phyloP scores from a whole-genome alignment of 805 yeast genomes.

The Cyberlindnera amylophila region DNA sequence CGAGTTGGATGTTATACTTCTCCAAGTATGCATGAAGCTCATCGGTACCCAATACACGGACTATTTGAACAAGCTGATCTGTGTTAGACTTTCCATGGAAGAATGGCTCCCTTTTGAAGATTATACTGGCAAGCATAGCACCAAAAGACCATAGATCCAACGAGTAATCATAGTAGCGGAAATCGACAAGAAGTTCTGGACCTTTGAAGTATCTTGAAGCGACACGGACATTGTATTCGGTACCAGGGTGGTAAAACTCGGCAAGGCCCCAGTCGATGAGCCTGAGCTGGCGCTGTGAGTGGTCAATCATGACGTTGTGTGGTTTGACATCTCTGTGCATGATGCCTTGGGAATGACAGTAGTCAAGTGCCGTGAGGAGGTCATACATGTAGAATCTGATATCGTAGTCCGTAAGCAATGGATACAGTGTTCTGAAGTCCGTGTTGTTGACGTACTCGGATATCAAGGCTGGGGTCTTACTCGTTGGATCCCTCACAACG shows the following conservation, averaged over 20 bases:
- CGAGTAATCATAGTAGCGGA: constrained; percentile 81
- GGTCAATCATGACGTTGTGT: constrained; percentile 92
- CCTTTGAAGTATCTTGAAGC: constrained; percentile 92
- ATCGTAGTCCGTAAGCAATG: constrained; percentile 70
- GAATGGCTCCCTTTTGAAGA: constrained; percentile 86
- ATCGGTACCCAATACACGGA: constrained; percentile 81
- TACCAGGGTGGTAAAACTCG: constrained; percentile 86
- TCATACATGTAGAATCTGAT: constrained; percentile 82
- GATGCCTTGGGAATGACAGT: constrained; percentile 88
- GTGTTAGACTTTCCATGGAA: constrained; percentile 90
- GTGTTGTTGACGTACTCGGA: constrained; percentile 82
- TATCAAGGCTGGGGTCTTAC: constrained; percentile 83
- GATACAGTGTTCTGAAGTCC: constrained; percentile 84
- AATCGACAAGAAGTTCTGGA: constrained; percentile 82
- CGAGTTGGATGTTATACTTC: constrained; percentile 66
- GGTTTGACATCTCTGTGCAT: constrained; percentile 95
- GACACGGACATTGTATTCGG: constrained; percentile 86
- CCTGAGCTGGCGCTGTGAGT: constrained; percentile 53
- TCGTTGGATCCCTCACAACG: constrained; percentile 81
- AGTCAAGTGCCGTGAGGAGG: constrained; percentile 78
- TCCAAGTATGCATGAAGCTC: constrained; percentile 62
- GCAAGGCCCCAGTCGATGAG: constrained; percentile 95
- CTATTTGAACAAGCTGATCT: constrained; percentile 88
- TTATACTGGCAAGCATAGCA: constrained; percentile 85
- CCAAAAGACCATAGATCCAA: constrained; percentile 90